These are phyloP conservation scores for Colletotrichum lini DNA, from an alignment of 2,329 filamentous ascomycete species.

Conservation along the genomic window DNA sequence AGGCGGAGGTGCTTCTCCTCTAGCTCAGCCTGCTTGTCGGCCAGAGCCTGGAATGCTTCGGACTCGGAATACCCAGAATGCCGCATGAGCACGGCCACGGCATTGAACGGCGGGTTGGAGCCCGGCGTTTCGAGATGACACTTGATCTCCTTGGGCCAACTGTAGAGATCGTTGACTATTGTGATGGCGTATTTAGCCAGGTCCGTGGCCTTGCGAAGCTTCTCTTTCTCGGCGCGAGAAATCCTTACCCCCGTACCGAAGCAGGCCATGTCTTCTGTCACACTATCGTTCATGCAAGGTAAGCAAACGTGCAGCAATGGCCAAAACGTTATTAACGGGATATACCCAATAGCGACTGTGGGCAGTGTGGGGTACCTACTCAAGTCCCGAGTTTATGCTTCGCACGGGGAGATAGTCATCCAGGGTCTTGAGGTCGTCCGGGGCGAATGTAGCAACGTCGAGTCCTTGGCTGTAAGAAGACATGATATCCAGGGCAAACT, in stretches of 20 bases:
- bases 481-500: conserved; percentile 6
- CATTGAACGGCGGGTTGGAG: conserved; percentile 8
- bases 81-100: not conserved
- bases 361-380: not conserved
- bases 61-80: not conserved
- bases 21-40: not conserved
- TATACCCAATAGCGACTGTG: too few species aligned
- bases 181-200: conserved; percentile 19
- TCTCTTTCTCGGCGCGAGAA: not conserved
- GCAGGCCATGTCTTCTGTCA: not conserved
- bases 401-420: conserved; percentile 4
- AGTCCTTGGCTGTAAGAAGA: conserved; percentile 7
- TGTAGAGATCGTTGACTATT: conserved; percentile 20
- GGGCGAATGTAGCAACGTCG: not conserved
- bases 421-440: conserved; percentile 6
- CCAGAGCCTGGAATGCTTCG: not conserved
- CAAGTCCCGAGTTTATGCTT: conserved; percentile 3
- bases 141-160: conserved; percentile 20
- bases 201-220: conserved; percentile 11
- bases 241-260: not conserved
- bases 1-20: not conserved
- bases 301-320: not conserved
- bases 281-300: not conserved
- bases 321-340: too few species aligned
- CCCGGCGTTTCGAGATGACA: conserved; percentile 15